A percentile compares a stretch with the other conserved stretches of the same genome.
Evolutionary conservation across 345 rosid genomes (phyloP).

Genomic region (Hibiscus mutabilis): DNA sequence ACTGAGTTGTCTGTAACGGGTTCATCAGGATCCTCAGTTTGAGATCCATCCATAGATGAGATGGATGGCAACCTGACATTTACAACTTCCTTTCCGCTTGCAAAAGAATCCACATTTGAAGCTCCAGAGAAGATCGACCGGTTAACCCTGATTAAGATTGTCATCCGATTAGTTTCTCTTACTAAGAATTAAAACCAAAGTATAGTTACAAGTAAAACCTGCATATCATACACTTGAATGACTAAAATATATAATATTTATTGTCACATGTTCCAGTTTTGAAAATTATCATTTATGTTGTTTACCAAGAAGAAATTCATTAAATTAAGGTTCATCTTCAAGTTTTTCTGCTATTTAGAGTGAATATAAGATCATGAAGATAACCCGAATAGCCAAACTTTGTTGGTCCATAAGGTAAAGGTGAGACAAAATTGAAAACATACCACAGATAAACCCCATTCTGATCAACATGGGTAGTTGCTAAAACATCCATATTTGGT

Average conservation of each 20-base stretch:
- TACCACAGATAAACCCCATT: constrained; percentile 88
- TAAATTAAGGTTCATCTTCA: constrained; percentile 1
- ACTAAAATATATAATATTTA: not conserved
- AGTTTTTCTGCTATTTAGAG: not conserved
- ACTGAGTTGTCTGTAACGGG: constrained; percentile 26
- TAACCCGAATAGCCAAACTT: not conserved
- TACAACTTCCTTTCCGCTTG: constrained; percentile 72
- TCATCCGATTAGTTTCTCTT: not conserved
- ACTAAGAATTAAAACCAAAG: constrained; percentile 1
- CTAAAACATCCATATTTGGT: constrained; percentile 88
- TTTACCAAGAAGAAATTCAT: not conserved
- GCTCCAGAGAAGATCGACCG: constrained; percentile 71
- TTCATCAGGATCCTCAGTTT: constrained; percentile 38
- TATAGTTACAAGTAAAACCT: not conserved
- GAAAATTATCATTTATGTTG: not conserved
- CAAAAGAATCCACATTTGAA: constrained; percentile 55
- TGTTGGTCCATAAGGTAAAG: constrained; percentile 1
- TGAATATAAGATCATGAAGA: not conserved
- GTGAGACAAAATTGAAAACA: constrained; percentile 16
- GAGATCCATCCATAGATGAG: constrained; percentile 49
- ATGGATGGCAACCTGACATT: constrained; percentile 73
- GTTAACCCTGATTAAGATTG: constrained; percentile 53
- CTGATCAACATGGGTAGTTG: constrained; percentile 91
- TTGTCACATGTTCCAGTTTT: not conserved
- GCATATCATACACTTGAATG: not conserved